Evolutionary conservation across 2,329 filamentous ascomycete species (phyloP).

Genomic region (Sporothrix schenckii): DNA sequence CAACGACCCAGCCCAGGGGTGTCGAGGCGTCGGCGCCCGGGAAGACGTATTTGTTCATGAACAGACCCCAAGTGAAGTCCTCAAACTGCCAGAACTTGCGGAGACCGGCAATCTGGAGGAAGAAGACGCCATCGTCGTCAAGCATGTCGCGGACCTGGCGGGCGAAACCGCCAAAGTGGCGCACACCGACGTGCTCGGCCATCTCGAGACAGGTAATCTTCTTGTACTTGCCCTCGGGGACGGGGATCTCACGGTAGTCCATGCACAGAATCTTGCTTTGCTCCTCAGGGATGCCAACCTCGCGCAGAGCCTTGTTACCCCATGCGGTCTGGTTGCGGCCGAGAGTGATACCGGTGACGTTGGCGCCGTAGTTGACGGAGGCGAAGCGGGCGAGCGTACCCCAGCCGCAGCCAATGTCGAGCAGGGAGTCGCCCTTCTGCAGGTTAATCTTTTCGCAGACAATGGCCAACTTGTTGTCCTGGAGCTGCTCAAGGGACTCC

Average conservation of each 20-base stretch:
- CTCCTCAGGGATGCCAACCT: conserved; percentile 77
- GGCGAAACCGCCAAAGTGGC: conserved; percentile 79
- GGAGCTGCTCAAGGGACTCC: conserved; percentile 89
- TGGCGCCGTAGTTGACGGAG: conserved; percentile 84
- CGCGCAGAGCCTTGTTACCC: conserved; percentile 88
- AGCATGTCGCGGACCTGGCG: conserved; percentile 92
- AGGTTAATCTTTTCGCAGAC: conserved; percentile 96
- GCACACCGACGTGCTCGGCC: conserved; percentile 97
- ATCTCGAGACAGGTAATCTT: conserved; percentile 98
- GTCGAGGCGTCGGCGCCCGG: conserved; percentile 95
- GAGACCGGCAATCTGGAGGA: conserved; percentile 92
- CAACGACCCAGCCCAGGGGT: conserved; percentile 83
- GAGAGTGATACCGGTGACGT: conserved; percentile 85
- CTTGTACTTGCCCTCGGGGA: conserved; percentile 77
- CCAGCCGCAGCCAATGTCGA: conserved; percentile 98
- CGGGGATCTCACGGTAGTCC: conserved; percentile 94
- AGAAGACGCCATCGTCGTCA: conserved; percentile 93
- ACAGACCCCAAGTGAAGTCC: conserved; percentile 95
- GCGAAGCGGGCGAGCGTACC: conserved; percentile 94
- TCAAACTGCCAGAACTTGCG: conserved; percentile 97
- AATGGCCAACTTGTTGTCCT: conserved; percentile 94
- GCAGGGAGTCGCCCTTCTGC: conserved; percentile 76
- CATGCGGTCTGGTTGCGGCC: conserved; percentile 95
- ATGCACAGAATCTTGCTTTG: conserved; percentile 93
- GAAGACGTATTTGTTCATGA: conserved; percentile 99